These are phyloP conservation scores for Salix purpurea DNA, from an alignment of 345 rosid genomes.

Conservation along the genomic window DNA sequence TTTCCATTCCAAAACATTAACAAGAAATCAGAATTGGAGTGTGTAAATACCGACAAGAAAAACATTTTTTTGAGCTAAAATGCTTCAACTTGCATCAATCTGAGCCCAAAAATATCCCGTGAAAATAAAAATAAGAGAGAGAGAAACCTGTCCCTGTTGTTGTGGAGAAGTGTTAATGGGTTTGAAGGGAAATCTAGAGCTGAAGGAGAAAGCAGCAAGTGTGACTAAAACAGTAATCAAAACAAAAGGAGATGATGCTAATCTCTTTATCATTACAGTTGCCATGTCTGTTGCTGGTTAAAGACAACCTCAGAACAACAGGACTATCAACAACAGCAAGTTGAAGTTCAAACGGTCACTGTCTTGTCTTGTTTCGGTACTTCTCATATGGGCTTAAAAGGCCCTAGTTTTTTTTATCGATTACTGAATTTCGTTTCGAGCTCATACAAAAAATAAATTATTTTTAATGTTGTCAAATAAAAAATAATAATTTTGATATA, in stretches of 20 bases:
- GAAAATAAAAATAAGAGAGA: background rate
- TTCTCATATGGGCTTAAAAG: background rate
- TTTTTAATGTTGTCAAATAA: background rate
- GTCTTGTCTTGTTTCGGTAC: background rate
- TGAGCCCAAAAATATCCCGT: background rate
- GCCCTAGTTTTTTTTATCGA: background rate
- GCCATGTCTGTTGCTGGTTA: background rate
- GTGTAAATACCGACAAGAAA: background rate
- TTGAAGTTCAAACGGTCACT: background rate
- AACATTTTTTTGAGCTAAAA: background rate
- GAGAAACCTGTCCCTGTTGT: slow-evolving; percentile 26
- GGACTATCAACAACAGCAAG: background rate
- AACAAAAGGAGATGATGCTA: slow-evolving; percentile 1
- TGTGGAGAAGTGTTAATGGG: slow-evolving; percentile 7
- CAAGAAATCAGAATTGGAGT: background rate
- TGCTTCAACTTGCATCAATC: background rate
- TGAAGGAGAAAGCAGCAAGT: slow-evolving; percentile 40
- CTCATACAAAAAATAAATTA: background rate
- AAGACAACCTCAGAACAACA: background rate
- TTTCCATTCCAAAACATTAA: too few species aligned
- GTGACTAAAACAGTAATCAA: slow-evolving; percentile 41
- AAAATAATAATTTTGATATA: background rate
- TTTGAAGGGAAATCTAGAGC: slow-evolving; percentile 35
- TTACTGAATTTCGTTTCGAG: too few species aligned
- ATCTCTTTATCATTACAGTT: background rate